Evolutionary conservation across 345 rosid species (phyloP).

Genomic region (Carallia pectinifolia): DNA sequence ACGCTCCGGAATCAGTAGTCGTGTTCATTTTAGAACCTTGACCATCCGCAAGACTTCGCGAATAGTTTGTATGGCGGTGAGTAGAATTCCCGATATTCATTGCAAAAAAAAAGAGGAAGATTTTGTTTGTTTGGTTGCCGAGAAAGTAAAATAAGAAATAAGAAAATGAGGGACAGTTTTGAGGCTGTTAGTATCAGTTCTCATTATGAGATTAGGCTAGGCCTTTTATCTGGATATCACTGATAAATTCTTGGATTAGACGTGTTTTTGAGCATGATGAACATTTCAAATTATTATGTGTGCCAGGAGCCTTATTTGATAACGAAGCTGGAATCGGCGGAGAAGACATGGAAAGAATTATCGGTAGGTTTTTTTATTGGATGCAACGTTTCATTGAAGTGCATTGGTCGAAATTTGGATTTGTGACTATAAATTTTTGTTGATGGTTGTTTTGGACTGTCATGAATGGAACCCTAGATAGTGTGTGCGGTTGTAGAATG

Average conservation of each 20-base stretch:
- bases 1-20: constrained; percentile 22
- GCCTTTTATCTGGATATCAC: too few species aligned
- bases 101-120: not conserved
- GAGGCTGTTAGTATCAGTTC: too few species aligned
- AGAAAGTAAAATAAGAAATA: not conserved
- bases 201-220: too few species aligned
- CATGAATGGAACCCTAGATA: too few species aligned
- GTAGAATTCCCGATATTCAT: constrained; percentile 19
- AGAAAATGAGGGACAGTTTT: not conserved
- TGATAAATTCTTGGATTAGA: not conserved
- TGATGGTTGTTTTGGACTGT: too few species aligned
- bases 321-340: constrained; percentile 85
- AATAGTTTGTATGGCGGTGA: constrained; percentile 83
- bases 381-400: not conserved
- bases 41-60: constrained; percentile 38
- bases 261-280: not conserved
- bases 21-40: constrained; percentile 24
- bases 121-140: not conserved
- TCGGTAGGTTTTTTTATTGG: constrained; percentile 46
- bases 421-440: not conserved
- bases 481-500: too few species aligned
- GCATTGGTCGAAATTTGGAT: not conserved
- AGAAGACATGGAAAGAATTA: constrained; percentile 92
- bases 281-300: too few species aligned
- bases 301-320: constrained; percentile 75